phyloP scores from a whole-genome alignment of 140 eudicot species.

The Bidens hawaiensis region DNA sequence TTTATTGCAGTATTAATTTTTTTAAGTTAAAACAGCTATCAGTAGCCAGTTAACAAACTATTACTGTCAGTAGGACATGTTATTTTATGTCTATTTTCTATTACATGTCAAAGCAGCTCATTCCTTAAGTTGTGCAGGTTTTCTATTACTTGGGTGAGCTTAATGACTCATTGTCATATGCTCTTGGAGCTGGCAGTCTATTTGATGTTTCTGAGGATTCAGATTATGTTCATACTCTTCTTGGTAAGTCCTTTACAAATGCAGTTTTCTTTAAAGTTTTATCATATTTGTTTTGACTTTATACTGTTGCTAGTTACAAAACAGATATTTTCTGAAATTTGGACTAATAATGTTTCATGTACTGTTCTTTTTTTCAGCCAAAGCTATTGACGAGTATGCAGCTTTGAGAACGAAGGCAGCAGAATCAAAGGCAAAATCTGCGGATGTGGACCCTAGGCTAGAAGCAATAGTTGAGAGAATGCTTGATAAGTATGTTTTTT shows the following conservation, averaged over 20 bases:
- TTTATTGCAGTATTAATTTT: too few relatives aligned
- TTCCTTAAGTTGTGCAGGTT: slow-evolving; percentile 39
- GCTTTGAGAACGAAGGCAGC: slow-evolving; percentile 68
- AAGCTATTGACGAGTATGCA: slow-evolving; percentile 93
- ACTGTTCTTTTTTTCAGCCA: slow-evolving; percentile 44
- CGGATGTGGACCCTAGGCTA: slow-evolving; percentile 67
- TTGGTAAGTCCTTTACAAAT: slow-evolving; percentile 40
- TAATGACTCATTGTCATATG: slow-evolving; percentile 78
- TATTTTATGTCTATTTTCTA: neutral
- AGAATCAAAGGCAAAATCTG: slow-evolving; percentile 53
- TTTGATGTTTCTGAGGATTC: slow-evolving; percentile 95
- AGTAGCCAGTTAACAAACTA: neutral
- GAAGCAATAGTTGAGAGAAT: slow-evolving; percentile 83
- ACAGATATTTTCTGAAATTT: neutral
- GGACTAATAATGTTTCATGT: neutral
- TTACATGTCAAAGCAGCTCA: slow-evolving; percentile 1
- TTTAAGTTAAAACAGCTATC: neutral
- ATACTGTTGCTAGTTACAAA: neutral
- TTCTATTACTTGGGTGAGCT: slow-evolving; percentile 83
- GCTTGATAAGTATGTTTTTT: slow-evolving; percentile 74
- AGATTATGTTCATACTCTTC: slow-evolving; percentile 87
- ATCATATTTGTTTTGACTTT: neutral
- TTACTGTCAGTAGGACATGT: neutral
- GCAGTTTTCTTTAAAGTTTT: neutral
- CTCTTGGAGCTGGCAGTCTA: slow-evolving; percentile 90